Evolutionary conservation across 1,139 yeast genomes (phyloP).

Genomic region (Eremothecium coryli): DNA sequence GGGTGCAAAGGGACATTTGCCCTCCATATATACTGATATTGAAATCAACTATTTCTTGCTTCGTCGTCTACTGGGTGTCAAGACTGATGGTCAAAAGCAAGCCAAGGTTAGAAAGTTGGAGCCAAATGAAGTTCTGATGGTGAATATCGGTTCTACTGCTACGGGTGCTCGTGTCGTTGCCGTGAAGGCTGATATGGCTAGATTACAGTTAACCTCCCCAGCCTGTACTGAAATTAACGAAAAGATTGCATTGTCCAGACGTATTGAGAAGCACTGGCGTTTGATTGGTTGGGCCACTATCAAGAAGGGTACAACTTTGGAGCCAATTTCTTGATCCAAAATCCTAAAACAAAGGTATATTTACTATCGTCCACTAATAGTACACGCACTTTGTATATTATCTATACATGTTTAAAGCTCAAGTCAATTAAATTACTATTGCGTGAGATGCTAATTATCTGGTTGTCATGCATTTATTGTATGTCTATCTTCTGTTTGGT

Average conservation of each 20-base stretch:
- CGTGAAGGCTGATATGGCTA: conserved; percentile 98
- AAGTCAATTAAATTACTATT: conserved; percentile 1
- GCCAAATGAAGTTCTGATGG: conserved; percentile 95
- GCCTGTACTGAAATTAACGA: conserved; percentile 98
- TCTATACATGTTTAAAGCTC: conserved; percentile 6
- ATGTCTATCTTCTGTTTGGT: no score
- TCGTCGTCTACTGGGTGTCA: conserved; percentile 96
- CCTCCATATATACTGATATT: conserved; percentile 91
- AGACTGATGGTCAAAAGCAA: conserved; percentile 95
- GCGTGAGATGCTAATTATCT: no score
- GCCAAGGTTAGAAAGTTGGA: conserved; percentile 94
- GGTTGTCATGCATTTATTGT: no score
- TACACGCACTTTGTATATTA: conserved; percentile 6
- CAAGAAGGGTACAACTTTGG: conserved; percentile 85
- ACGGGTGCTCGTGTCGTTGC: conserved; percentile 98
- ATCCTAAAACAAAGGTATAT: conserved; percentile 1
- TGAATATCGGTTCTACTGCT: conserved; percentile 97
- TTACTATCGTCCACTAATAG: conserved; percentile 3
- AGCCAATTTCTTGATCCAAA: conserved; percentile 43
- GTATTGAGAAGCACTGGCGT: conserved; percentile 99
- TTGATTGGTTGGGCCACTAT: conserved; percentile 99
- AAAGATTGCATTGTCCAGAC: conserved; percentile 96
- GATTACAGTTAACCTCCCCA: conserved; percentile 91
- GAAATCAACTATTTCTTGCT: conserved; percentile 95
- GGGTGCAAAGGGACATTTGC: conserved; percentile 93